Evolutionary conservation across 495 filamentous ascomycete genomes (phyloP), one percentile per base, ranked within the genome.

Genomic region (Lepraria neglecta): DNA sequence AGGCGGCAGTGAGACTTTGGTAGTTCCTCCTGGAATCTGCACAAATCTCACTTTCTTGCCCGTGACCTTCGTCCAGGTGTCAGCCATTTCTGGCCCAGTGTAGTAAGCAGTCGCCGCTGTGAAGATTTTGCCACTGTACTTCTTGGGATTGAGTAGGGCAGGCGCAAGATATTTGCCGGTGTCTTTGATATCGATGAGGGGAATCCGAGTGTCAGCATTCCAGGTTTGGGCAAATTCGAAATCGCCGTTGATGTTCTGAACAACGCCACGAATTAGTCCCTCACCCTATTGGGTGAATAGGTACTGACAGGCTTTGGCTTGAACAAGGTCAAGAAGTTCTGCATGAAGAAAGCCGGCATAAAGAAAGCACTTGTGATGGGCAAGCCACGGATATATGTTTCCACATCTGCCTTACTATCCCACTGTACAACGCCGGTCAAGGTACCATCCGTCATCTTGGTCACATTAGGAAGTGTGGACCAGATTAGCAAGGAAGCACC

Each of bases 51-150:
- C 71, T 2, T 57, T 74, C 70, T 80, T 79, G 6, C 81, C 80
- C 3, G 76, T 75, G 0, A 60, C 60, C 63, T 75, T 77, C 15
- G 69, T 70, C 47, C 79, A 61, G 21, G 66, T 68, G 2, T 64
- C 74, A 1, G 59, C 74, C 0, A 75, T 68, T 52, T 81, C 73
- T 21, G 71, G 69, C 0, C 69, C 64, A 35, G 53, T 71, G 42
- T 78, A 79, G 15, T 76, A 46, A 17, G 47, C 68, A 2, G 66
- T 69, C 0, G 80, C 76, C 4, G 74, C 74, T 42, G 51, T 70
- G 55, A 84, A 69, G 5, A 65, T 73, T 64, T 73, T 76, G 17
- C 78, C 79, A 27, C 71, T 71, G 64, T 76, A 85, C 64, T 77
- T 76, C 4, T 77, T 76, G 1, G 76, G 78, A 19, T 47, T 7